Base-by-base conservation (phyloP, 192 early-diverging fungal genomes). In the Coemansia sp. region DNA sequence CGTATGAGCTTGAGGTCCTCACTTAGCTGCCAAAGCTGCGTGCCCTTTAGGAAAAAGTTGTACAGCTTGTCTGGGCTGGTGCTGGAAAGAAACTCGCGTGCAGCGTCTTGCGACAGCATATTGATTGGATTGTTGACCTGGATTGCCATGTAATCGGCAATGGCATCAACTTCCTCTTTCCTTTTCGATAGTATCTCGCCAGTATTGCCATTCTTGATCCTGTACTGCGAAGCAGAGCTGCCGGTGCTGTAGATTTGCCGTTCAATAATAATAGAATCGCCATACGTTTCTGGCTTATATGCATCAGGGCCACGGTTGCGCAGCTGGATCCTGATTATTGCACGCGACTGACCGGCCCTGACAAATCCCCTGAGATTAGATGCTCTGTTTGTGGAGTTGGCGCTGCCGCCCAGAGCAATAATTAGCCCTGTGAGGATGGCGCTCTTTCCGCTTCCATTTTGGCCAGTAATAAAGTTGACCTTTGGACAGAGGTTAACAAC, bases 391-490 rank as follows among this genome's bases (percentile, higher is more conserved):
- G 97, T 98, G n/a, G 83, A 51, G 18, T 75, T 87, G 0, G 96
- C 93, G 66, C 92, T 94, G 35, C 92, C 97, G 58, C 97, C 97
- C 29, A 99, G 84, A n/a, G 90, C 91, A 46, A 99, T 85, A 6
- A 87, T 90, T 7, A 99, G 85, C 10, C 87, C 96, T 0, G 95
- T 96, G 33, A 99, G 79, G 58, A 98, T 93, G 30, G 96, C 95
- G 71, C 90, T 93, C 76, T 99, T 99, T n/a, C 97, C 97, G 72
- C 90, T 93, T 58, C 95, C 97, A 71, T 97, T 99, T 63, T 97
- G 94, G 12, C 97, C 97, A 57, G 94, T 92, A 34, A 99, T 88
- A 78, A 99, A 99, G 77, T 99, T 98, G 57, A 99, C 88, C 53
- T 93, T 90, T 7, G 92, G 87, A 26, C 89, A 87, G 61, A 99